Evolutionary conservation across 2,329 filamentous ascomycete species (phyloP), one percentile per base, ranked within the genome.

Genomic region (Colletotrichum falcatum): DNA sequence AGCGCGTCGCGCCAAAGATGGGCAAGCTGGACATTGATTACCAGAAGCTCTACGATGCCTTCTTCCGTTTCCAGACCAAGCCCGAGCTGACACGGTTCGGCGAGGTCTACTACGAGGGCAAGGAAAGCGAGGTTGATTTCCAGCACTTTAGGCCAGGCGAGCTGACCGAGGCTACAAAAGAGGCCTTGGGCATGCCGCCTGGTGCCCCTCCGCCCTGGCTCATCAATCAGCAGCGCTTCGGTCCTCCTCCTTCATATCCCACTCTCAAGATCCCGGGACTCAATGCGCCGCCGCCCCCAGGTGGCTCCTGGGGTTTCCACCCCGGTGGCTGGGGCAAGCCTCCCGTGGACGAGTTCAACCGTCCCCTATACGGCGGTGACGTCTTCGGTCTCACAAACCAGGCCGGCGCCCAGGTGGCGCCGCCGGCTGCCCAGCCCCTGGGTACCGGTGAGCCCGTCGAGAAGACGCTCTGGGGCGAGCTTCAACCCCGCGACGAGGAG

Each of bases 71-170:
- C 79, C 96, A 99, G 83, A 97, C 94, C 49, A 99, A 99, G 82
- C 96, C 96, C 0, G 91, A 94, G 75, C 84, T 99, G 73, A 98
- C 96, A 39, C 89, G 95, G 53, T 99, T 97, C 76, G 96, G 96
- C 49, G 96, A 99, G 81, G 95, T 99, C n/a, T 99, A 99, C 81
- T 98, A 98, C 80, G 96, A 99, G 82, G 96, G 96, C 78, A 99
- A 99, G 81, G 96, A 99, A 79, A 96, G 94, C 78, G 96, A 99
- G 82, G 97, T 96, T 0, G 97, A 98, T 79, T 88, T 97, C 73
- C 91, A 93, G 75, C 93, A 98, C 82, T 89, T 98, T 70, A 91
- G 94, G 73, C 94, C 96, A 1, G 96, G 96, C 44, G 95, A 98
- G 76, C 82, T 98, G 59, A 96, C 91, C 75, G 94, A 98, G 65